Base-by-base conservation (phyloP, 345 rosid species). In the Noccaea bulbosa region DNA sequence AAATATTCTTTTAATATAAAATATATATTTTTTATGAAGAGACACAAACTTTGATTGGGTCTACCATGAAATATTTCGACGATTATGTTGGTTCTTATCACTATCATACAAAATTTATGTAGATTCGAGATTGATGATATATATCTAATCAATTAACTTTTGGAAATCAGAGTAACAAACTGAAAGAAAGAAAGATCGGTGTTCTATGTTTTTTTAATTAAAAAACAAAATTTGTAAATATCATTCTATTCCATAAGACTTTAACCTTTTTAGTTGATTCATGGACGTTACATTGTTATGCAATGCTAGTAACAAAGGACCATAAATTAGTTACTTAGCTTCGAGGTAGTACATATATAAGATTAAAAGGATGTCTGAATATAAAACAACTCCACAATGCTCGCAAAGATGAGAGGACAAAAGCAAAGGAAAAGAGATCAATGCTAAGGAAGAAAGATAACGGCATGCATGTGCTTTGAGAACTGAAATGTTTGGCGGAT, bases 331-430 rank as follows among this genome's bases (percentile, higher is more conserved):
- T 22, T 62, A 12, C 38, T 7, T 57, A 49, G 51, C 44, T 65
- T 65, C 77, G 7, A 72, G 71, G 43, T 38, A 46, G 57, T 39
- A 56, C 52, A 41, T 39, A 56, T 45, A 41, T 22, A 41, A 33
- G 14, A 49, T 37, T 11, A 37, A 35, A 16, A 58, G 56, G 64
- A 61, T 16, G 32, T 46, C 3, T 62, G 22, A 38, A 38, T 53
- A 68, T 69, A 69, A 52, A 62, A 61, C 70, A 75, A 75, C 59
- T 69, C 79, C 75, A 69, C 79, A 62, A 62, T 62, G 66, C 46
- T 75, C 39, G 53, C 70, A 69, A 75, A 75, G 65, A 69, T 62
- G 40, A 68, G 12, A 12, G 7, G 74, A 61, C 50, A 43, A 43
- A 35, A 35, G 50, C 15, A 43, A 60, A 44, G 48, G 10, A 3